Conservation (phyloP, 805 yeast genomes). For the Scheffersomyces lignosus region DNA sequence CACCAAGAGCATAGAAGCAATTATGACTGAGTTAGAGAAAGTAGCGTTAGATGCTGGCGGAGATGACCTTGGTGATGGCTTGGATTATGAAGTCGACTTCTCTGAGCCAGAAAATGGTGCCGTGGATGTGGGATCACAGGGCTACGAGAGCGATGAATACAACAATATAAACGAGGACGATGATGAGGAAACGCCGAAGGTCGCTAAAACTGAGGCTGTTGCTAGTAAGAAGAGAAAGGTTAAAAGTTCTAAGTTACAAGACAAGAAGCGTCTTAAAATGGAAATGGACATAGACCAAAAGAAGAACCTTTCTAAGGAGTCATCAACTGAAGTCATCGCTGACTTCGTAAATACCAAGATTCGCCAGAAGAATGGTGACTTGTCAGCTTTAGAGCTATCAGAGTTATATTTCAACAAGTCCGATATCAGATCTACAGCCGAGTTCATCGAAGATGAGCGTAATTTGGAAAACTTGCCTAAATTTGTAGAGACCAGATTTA, state of each 20-base stretch:
- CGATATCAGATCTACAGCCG: constrained; percentile 62
- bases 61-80: constrained; percentile 81
- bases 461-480: constrained; percentile 53
- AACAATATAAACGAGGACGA: constrained; percentile 6
- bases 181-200: constrained; percentile 8
- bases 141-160: constrained; percentile 22
- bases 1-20: no score
- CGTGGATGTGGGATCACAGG: constrained; percentile 22
- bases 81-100: constrained; percentile 56
- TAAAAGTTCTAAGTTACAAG: constrained; percentile 47
- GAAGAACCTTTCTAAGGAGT: constrained; percentile 49
- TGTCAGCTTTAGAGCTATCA: constrained; percentile 72
- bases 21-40: no score
- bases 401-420: constrained; percentile 60
- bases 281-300: constrained; percentile 63
- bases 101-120: constrained; percentile 17
- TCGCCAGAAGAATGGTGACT: constrained; percentile 59
- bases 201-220: constrained; percentile 7
- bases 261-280: constrained; percentile 66
- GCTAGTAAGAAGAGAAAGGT: constrained; percentile 22
- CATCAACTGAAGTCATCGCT: constrained; percentile 57
- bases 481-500: constrained; percentile 54
- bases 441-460: constrained; percentile 50
- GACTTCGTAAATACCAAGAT: constrained; percentile 66
- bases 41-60: no score